phyloP scores from a whole-genome alignment of 2,329 filamentous ascomycete genomes.

The Piedraia hortae region DNA sequence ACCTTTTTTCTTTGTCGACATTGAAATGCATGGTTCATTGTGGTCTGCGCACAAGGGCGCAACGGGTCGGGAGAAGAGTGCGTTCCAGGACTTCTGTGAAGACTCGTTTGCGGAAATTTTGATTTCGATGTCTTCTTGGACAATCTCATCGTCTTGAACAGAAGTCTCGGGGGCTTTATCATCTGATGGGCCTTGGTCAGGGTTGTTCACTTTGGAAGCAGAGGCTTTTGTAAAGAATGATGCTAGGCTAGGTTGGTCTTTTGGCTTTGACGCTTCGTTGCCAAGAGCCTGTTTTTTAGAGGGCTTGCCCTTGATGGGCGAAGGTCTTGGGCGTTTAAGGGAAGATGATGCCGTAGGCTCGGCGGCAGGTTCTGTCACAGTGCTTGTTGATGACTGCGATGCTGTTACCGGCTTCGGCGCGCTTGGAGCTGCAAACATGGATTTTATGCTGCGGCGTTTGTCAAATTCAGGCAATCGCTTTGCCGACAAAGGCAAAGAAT shows the following conservation, averaged over 20 bases:
- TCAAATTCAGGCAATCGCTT: conserved; percentile 72
- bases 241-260: too few relatives aligned
- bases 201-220: too few relatives aligned
- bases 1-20: conserved; percentile 70
- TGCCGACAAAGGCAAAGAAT: conserved; percentile 47
- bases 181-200: conserved; percentile 8
- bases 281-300: neutral
- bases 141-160: neutral
- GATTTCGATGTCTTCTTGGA: conserved; percentile 3
- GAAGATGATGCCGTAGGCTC: neutral
- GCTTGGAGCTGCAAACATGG: conserved; percentile 44
- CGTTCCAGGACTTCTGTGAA: conserved; percentile 38
- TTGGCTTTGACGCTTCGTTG: too few relatives aligned
- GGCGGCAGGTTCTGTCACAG: neutral
- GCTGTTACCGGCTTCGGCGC: conserved; percentile 17
- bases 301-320: neutral
- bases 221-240: too few relatives aligned
- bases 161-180: neutral
- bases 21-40: conserved; percentile 55
- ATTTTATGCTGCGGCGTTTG: conserved; percentile 56
- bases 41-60: conserved; percentile 61
- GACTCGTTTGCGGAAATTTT: conserved; percentile 4
- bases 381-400: neutral
- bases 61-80: conserved; percentile 47
- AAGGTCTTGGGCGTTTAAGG: neutral